Base-by-base conservation (phyloP, 2,329 filamentous ascomycete genomes). In the Alternaria consortialis region DNA sequence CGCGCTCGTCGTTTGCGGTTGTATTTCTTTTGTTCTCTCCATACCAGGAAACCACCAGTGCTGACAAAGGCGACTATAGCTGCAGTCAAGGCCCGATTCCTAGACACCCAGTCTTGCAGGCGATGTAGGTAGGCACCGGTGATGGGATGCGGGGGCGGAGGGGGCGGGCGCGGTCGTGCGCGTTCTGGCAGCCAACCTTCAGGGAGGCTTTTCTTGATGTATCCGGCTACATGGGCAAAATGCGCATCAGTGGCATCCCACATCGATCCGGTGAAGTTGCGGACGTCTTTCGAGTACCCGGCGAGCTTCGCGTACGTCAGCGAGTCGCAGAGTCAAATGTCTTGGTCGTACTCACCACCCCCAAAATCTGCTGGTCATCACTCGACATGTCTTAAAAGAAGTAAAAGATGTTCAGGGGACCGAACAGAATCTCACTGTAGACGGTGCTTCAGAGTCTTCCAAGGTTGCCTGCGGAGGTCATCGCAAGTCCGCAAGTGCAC, bases 161-260 rank as follows among this genome's bases (percentile, higher is more conserved):
- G 78, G n/a, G 81, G 81, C 25, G 83, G 82, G 9, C 84, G 84
- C n/a, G 87, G 86, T 39, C 88, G 87, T 43, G 92, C 83, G 60
- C 86, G 84, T 40, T 90, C 85, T 42, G 92, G 92, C 13, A 96
- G 82, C 91, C 92, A 95, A 75, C 85, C 80, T 55, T 88, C 85
- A 37, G 88, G 84, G 37, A 90, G 86, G 5, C 85, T 85, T 64
- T 93, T 89, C 75, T 91, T 88, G 47, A 97, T 83, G 37, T 86
- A 84, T 36, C 85, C 83, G 55, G 93, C 91, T 44, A 92, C 88
- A 61, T 86, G 84, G 72, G 97, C 92, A 78, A 97, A 90, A 74
- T 93, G 88, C 60, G 86, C 85, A 80, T 97, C 92, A 76, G 97
- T 87, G 68, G 90, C 90, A 66, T 93, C 90, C 76, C 92, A 92